A percentile compares a stretch with the other conserved stretches of the same genome.
These are phyloP conservation scores for Baorangia bicolor DNA, from an alignment of 768 basidiomycete genomes.

Conservation along the genomic window DNA sequence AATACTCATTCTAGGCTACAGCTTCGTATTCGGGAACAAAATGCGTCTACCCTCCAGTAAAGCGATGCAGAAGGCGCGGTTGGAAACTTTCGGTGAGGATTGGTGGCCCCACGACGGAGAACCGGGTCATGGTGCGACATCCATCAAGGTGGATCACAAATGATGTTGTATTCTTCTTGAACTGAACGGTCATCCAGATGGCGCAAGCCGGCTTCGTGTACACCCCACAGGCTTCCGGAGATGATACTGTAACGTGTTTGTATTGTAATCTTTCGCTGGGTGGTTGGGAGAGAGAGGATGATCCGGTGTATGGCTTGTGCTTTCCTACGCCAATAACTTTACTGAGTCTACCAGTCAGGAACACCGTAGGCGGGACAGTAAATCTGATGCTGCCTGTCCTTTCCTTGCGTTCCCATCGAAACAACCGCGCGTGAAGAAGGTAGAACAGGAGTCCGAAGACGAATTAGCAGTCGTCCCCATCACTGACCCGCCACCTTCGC, in stretches of 20 bases:
- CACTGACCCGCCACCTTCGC: slow-evolving; percentile 12
- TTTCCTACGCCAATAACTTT: neutral
- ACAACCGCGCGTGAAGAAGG: slow-evolving; percentile 27
- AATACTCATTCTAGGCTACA: slow-evolving; percentile 26
- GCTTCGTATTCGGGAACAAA: slow-evolving; percentile 59
- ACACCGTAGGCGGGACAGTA: slow-evolving; percentile 64
- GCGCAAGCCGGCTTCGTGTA: slow-evolving; percentile 87
- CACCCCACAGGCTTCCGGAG: slow-evolving; percentile 62
- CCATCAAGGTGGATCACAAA: slow-evolving; percentile 54
- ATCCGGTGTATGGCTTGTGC: slow-evolving; percentile 68
- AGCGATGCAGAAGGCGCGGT: slow-evolving; percentile 68
- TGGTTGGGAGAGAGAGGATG: slow-evolving; percentile 86
- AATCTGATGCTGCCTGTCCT: slow-evolving; percentile 42
- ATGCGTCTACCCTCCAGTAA: slow-evolving; percentile 65
- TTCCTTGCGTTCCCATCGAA: slow-evolving; percentile 38
- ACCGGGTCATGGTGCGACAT: slow-evolving; percentile 65
- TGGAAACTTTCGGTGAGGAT: slow-evolving; percentile 61
- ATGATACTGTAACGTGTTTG: slow-evolving; percentile 83
- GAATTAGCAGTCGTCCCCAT: slow-evolving; percentile 11
- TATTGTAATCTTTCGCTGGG: slow-evolving; percentile 79
- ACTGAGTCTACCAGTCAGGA: slow-evolving; percentile 51
- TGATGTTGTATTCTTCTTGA: neutral
- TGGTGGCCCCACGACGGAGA: slow-evolving; percentile 80
- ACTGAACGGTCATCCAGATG: slow-evolving; percentile 45
- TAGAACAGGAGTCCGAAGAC: slow-evolving; percentile 26